Evolutionary conservation across 2,329 filamentous ascomycete genomes (phyloP), one percentile per base, ranked within the genome.

Genomic region (Aspergillus jensenii): DNA sequence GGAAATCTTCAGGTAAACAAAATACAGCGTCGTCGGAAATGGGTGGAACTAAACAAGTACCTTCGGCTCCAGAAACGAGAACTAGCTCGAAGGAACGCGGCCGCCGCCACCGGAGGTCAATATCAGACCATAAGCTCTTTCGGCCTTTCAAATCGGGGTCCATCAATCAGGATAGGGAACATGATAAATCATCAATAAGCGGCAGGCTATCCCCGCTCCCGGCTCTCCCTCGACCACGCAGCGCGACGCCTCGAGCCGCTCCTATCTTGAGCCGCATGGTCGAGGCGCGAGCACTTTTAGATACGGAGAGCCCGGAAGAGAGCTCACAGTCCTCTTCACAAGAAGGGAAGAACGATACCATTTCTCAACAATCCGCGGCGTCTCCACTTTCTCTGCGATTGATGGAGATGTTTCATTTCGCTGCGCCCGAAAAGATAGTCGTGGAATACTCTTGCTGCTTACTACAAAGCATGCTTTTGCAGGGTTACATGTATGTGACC

Each of bases 401-500:
- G 39, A 91, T 87, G 80, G 87, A 95, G 60, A 96, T 96, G 61
- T 96, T 96, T 69, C 84, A 88, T 50, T 95, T 97, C 65, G 86
- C 91, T 27, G 81, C 85, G 39, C 83, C 89, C 0, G 95, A 99
- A 71, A 88, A 92, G 60, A 90, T 98, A 21, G 86, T 96, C 60
- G 87, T 73, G 86, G 93, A 98, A 78, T 97, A 96, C 71, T 90
- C 92, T 8, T 98, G 93, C 76, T 97, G 91, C 87, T 79, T 98
- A 40, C 78, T 98, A 35, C 92, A 97, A 72, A 96, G 90, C 69
- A 91, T 96, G 45, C 80, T 98, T 31, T 82, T 98, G 8, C 92
- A 97, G 71, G 95, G 95, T 6, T 97, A 95, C 72, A 88, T 99
- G 83, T 98, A 98, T 76, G 90, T 99, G 69, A 98, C 95, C 0